These are phyloP conservation scores for Sugiyamaella boreocaroliniensis DNA, from an alignment of 805 yeast genomes.

Conservation along the genomic window DNA sequence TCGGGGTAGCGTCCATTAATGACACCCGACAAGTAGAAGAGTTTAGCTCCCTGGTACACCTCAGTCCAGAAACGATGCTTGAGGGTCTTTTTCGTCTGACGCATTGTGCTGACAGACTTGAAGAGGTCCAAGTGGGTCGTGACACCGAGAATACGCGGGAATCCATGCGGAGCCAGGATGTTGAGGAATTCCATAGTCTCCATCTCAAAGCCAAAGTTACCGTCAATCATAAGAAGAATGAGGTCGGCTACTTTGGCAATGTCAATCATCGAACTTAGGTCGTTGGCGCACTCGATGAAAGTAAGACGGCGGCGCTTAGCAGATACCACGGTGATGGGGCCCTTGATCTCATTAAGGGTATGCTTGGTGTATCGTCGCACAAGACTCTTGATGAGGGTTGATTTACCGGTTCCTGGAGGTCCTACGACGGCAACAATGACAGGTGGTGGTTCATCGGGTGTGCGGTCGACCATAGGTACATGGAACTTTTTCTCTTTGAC, in stretches of 20 bases:
- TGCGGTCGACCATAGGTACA: conserved; percentile 95
- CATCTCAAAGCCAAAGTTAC: conserved; percentile 98
- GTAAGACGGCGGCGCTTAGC: conserved; percentile 92
- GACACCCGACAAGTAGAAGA: conserved; percentile 91
- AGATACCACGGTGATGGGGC: conserved; percentile 94
- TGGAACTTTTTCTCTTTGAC: conserved; percentile 74
- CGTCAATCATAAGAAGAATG: conserved; percentile 83
- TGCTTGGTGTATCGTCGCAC: conserved; percentile 85
- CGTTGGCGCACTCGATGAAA: conserved; percentile 87
- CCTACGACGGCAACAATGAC: conserved; percentile 95
- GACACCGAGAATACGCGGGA: conserved; percentile 94
- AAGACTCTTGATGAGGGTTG: conserved; percentile 83
- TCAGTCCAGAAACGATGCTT: conserved; percentile 98
- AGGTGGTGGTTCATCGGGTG: conserved; percentile 98
- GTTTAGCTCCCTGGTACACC: conserved; percentile 95
- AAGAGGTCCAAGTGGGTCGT: conserved; percentile 94
- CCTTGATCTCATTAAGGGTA: conserved; percentile 76
- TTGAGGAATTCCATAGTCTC: conserved; percentile 98
- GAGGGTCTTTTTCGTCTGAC: conserved; percentile 85
- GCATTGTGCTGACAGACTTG: conserved; percentile 78
- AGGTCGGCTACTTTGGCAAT: conserved; percentile 93
- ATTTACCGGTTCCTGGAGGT: conserved; percentile 97
- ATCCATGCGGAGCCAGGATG: conserved; percentile 96
- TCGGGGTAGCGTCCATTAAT: conserved; percentile 97
- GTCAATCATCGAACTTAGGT: conserved; percentile 91